Evolutionary conservation across 2,329 filamentous ascomycete genomes (phyloP).

Genomic region (Aspergillus cejpii): DNA sequence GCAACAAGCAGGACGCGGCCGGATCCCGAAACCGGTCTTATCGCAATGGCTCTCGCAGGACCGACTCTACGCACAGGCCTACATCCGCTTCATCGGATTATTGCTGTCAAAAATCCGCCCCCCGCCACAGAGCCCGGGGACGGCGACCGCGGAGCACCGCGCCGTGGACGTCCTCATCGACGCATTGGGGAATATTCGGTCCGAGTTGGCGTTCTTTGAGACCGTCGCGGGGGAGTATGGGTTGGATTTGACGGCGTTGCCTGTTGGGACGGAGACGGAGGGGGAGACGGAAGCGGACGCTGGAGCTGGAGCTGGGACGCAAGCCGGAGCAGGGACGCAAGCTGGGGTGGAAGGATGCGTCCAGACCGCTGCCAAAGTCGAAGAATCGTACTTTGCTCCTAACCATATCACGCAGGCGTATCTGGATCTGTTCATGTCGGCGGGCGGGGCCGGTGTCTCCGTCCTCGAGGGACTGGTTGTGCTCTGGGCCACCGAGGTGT

Average conservation of each 20-base stretch:
- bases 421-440: constrained; percentile 55
- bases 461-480: constrained; percentile 64
- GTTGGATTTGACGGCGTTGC: constrained; percentile 45
- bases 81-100: constrained; percentile 61
- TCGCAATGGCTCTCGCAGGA: constrained; percentile 66
- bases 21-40: constrained; percentile 50
- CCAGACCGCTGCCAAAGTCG: too few species aligned
- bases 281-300: constrained; percentile 9
- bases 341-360: too few species aligned
- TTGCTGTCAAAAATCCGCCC: constrained; percentile 57
- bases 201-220: constrained; percentile 63
- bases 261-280: constrained; percentile 8
- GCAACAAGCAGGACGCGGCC: constrained; percentile 56
- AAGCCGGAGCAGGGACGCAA: too few species aligned
- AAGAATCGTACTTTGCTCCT: constrained; percentile 14
- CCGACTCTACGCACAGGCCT: constrained; percentile 62
- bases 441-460: constrained; percentile 45
- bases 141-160: constrained; percentile 44
- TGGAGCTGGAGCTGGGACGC: too few species aligned
- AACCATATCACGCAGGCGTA: constrained; percentile 49
- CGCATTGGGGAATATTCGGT: constrained; percentile 59
- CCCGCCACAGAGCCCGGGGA: constrained; percentile 31
- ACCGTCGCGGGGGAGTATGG: constrained; percentile 56
- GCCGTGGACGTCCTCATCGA: constrained; percentile 58
- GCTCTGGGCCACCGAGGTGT: constrained; percentile 70